Conservation (phyloP, 768 basidiomycete species). For the Melanogaster broomeanus region DNA sequence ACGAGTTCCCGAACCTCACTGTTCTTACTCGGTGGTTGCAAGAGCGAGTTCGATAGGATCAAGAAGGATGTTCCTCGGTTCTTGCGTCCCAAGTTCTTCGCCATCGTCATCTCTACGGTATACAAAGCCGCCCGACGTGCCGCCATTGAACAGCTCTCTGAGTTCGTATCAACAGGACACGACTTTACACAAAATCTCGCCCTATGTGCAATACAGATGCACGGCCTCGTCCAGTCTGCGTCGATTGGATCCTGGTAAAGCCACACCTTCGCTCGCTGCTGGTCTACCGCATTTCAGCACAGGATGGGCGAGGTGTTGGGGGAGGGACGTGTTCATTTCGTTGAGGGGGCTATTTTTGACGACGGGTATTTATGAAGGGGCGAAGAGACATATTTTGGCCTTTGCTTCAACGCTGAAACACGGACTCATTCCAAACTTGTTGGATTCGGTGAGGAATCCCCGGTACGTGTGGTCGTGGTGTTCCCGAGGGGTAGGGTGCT, state of each 20-base stretch:
- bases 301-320: constrained; percentile 97
- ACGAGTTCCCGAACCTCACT: constrained; percentile 64
- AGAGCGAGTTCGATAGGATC: constrained; percentile 83
- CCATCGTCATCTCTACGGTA: constrained; percentile 84
- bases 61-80: constrained; percentile 76
- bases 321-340: constrained; percentile 92
- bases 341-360: constrained; percentile 91
- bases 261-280: constrained; percentile 85
- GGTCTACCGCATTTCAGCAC: constrained; percentile 93
- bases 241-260: constrained; percentile 74
- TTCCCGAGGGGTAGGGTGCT: background rate
- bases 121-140: constrained; percentile 88
- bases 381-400: constrained; percentile 87
- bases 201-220: constrained; percentile 84
- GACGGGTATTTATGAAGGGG: constrained; percentile 85
- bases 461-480: constrained; percentile 49
- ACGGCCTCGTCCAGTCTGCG: constrained; percentile 87
- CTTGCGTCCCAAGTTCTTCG: constrained; percentile 95
- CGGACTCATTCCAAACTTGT: constrained; percentile 92
- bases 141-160: constrained; percentile 85
- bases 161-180: constrained; percentile 83
- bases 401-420: constrained; percentile 95
- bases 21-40: constrained; percentile 83
- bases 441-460: constrained; percentile 86
- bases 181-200: constrained; percentile 90